Evolutionary conservation across 345 rosid species (phyloP).

Genomic region (Heritiera fomes): DNA sequence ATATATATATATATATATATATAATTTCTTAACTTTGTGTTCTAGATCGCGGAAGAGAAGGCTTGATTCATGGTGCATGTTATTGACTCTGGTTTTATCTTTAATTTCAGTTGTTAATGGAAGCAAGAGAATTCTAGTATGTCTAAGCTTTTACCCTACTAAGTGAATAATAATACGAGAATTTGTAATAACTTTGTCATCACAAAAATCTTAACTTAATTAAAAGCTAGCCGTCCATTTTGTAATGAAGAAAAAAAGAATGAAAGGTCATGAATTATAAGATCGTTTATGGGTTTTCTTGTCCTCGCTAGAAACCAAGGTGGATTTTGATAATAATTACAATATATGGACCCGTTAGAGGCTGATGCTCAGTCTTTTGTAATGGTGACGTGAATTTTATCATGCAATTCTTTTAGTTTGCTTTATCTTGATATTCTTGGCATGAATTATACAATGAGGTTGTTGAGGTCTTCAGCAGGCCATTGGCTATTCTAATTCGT

Average conservation of each 20-base stretch:
- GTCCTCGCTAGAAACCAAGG: constrained; percentile 18
- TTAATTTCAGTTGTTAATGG: background rate
- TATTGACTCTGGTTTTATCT: background rate
- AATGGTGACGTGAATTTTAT: background rate
- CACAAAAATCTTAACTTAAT: background rate
- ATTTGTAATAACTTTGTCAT: background rate
- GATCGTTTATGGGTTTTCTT: background rate
- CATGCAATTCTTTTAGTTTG: background rate
- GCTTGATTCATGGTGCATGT: constrained; percentile 28
- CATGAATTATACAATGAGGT: background rate
- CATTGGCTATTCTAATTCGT: no score
- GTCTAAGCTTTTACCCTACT: background rate
- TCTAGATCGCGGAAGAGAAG: constrained; percentile 20
- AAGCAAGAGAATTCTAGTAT: background rate
- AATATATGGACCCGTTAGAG: background rate
- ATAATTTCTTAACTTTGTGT: background rate
- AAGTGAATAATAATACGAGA: background rate
- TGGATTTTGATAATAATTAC: background rate
- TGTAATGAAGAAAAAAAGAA: background rate
- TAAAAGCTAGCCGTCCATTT: background rate
- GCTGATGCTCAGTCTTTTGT: background rate
- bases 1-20: background rate
- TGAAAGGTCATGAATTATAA: background rate
- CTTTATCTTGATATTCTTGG: background rate
- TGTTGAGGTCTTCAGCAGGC: no score